Evolutionary conservation across 2,329 filamentous ascomycete species (phyloP), one percentile per base, ranked within the genome.

Genomic region (Colletotrichum tamarilloi): DNA sequence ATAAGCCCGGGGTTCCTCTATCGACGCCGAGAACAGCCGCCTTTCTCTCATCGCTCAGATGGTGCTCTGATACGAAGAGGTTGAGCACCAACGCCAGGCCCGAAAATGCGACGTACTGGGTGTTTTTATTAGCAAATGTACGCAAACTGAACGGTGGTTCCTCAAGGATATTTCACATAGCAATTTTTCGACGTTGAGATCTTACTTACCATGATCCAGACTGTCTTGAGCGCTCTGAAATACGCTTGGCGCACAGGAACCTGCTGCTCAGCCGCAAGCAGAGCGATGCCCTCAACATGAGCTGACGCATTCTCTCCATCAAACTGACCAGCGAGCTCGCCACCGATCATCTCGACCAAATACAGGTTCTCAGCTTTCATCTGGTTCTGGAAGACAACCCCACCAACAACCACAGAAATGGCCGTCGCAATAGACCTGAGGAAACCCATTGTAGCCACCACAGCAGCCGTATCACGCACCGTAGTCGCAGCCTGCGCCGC

Each of bases 351-450:
- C 38, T 82, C 76, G 26, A 82, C 81, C 32, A 93, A 85, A 14
- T 78, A 77, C 3, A 82, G 77, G 38, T 87, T 85, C 76, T 90
- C 88, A 49, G 84, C 85, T 76, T 89, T 83, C 91, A 95, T 94
- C 75, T 88, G 84, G 79, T 95, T 95, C 81, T 94, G 91, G 83
- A 95, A 95, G 53, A 95, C 88, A 52, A 94, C 92, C 7, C 92
- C 91, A 32, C 94, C 94, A 46, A 95, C 86, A 2, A 94, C 92
- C 65, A 94, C 88, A 0, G 91, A 91, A 22, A 92, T 88, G 4
- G 91, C 88, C 0, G 91, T 94, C 9, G 91, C 91, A 4, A 95
- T 84, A 75, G 93, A 92, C 19, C 93, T 89, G 7, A 92, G 85
- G 79, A 94, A 93, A 9, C 88, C 86, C 76, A 93, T 92, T 1